These are phyloP conservation scores for Lagenidium sp. DNA, from an alignment of 352 stramenopile genomes.

Conservation along the genomic window DNA sequence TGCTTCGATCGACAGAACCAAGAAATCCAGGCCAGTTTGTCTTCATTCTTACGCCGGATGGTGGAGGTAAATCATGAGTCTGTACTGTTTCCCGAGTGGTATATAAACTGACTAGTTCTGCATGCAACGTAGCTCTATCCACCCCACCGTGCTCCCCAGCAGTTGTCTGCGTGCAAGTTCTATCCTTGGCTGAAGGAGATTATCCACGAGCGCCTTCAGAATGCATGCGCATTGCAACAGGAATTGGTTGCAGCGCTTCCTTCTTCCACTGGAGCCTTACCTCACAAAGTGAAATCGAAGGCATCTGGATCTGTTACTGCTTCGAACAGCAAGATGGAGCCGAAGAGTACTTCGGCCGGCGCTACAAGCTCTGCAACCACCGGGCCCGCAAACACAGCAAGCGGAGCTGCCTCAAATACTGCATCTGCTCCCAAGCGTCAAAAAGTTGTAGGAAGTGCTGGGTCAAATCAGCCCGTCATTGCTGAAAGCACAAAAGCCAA, in stretches of 20 bases:
- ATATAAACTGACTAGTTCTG: not conserved
- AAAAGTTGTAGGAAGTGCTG: no score
- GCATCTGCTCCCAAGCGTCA: no score
- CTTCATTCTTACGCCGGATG: constrained; percentile 62
- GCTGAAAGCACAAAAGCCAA: no score
- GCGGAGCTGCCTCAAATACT: not conserved
- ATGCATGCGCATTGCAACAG: constrained; percentile 49
- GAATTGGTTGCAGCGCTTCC: constrained; percentile 25
- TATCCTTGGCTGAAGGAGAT: constrained; percentile 86
- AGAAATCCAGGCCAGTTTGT: constrained; percentile 68
- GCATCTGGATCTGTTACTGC: no score
- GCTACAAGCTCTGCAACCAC: not conserved
- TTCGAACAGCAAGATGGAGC: not conserved
- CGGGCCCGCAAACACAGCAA: not conserved
- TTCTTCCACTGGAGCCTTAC: constrained; percentile 2
- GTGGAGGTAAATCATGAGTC: constrained; percentile 30
- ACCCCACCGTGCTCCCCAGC: constrained; percentile 47
- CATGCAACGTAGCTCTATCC: constrained; percentile 58
- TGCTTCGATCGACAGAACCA: constrained; percentile 81
- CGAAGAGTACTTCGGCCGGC: not conserved
- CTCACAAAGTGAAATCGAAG: constrained; percentile 36
- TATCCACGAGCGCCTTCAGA: constrained; percentile 71
- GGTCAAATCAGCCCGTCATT: no score
- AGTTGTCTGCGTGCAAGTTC: constrained; percentile 78
- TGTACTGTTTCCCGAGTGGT: not conserved